Conservation (phyloP, 805 yeast genomes). For the Torulaspora franciscae region DNA sequence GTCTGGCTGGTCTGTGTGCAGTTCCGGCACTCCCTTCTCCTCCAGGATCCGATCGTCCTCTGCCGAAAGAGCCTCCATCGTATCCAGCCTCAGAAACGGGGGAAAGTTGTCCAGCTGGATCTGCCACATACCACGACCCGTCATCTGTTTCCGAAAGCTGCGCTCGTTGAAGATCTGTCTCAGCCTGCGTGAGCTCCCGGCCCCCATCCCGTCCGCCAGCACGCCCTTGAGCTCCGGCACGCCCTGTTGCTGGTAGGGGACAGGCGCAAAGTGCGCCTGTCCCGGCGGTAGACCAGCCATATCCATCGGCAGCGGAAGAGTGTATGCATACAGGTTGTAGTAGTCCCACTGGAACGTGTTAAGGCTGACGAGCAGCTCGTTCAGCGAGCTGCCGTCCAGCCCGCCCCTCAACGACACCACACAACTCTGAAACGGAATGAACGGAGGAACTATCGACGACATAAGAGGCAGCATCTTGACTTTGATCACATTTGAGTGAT, state of each 20-base stretch:
- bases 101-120: slow-evolving; percentile 32
- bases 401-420: slow-evolving; percentile 24
- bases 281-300: slow-evolving; percentile 1
- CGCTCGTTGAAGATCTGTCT: slow-evolving; percentile 33
- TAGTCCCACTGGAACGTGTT: slow-evolving; percentile 34
- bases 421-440: slow-evolving; percentile 33
- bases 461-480: slow-evolving; percentile 33
- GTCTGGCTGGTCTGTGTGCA: slow-evolving; percentile 25
- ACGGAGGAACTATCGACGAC: slow-evolving; percentile 33
- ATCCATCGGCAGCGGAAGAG: slow-evolving; percentile 12
- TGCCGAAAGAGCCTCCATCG: slow-evolving; percentile 12
- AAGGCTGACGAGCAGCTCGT: slow-evolving; percentile 25
- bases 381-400: slow-evolving; percentile 21
- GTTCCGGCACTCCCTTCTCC: slow-evolving; percentile 7
- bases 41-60: slow-evolving; percentile 7
- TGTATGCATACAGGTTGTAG: slow-evolving; percentile 28
- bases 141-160: slow-evolving; percentile 35
- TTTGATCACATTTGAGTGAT: slow-evolving; percentile 29
- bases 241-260: neutral
- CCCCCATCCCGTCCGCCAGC: neutral
- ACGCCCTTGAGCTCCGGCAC: neutral
- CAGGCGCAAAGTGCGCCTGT: no score
- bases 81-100: slow-evolving; percentile 31
- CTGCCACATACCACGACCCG: slow-evolving; percentile 35
- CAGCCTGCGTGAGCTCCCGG: slow-evolving; percentile 23